phyloP scores from a whole-genome alignment of 345 rosid species.

The Eucalyptus erythrocorys region DNA sequence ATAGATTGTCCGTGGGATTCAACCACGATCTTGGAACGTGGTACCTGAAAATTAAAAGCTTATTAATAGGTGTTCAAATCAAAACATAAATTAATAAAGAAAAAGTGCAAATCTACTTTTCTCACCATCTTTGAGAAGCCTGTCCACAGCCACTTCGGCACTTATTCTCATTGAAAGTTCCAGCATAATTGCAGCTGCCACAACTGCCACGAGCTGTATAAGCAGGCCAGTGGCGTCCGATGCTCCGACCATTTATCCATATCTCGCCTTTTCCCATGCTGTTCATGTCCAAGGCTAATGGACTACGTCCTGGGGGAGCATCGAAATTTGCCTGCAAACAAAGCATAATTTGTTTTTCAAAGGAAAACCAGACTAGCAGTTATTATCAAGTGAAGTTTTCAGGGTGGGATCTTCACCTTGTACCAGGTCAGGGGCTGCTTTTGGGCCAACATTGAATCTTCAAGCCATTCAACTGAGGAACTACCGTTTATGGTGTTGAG shows the following conservation, averaged over 20 bases:
- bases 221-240: conserved; percentile 82
- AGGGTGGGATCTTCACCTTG: conserved; percentile 29
- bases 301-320: conserved; percentile 54
- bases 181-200: conserved; percentile 63
- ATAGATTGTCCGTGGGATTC: conserved; percentile 40
- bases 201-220: conserved; percentile 66
- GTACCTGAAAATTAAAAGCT: conserved; percentile 36
- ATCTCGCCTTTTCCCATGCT: conserved; percentile 78
- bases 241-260: conserved; percentile 81
- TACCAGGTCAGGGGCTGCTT: conserved; percentile 83
- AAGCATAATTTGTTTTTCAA: background rate
- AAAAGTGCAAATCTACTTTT: background rate
- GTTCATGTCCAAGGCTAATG: conserved; percentile 78
- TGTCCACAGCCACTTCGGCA: conserved; percentile 63
- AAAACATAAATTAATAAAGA: background rate
- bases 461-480: conserved; percentile 62
- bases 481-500: conserved; percentile 55
- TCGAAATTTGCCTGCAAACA: conserved; percentile 45
- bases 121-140: conserved; percentile 77
- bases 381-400: background rate
- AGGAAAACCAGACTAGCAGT: background rate
- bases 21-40: conserved; percentile 90
- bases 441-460: conserved; percentile 40
- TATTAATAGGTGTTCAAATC: background rate
- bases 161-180: conserved; percentile 29